A percentile compares a stretch with the other conserved stretches of the same genome.
Conservation (phyloP, 2,329 filamentous ascomycete genomes). For the Aspergillus sp. region DNA sequence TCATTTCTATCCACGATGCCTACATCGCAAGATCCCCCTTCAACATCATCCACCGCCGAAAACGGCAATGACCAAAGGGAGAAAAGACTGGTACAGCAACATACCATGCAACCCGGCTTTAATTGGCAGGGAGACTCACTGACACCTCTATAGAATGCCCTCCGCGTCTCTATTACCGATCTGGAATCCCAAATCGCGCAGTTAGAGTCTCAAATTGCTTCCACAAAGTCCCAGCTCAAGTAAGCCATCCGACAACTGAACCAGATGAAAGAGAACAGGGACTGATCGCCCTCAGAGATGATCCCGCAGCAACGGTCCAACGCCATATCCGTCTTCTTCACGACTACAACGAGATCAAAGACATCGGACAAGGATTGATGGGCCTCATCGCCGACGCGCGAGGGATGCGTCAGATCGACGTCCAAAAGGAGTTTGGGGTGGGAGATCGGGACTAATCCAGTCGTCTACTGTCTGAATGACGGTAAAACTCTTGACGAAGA, state of each 20-base stretch:
- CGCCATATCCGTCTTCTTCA: constrained; percentile 65
- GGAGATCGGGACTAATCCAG: constrained; percentile 27
- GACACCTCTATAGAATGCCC: constrained; percentile 15
- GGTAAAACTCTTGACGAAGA: background rate
- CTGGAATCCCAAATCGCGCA: constrained; percentile 49
- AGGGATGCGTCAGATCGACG: constrained; percentile 52
- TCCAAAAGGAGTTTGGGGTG: constrained; percentile 42
- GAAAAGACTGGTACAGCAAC: constrained; percentile 24
- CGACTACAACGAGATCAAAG: constrained; percentile 70
- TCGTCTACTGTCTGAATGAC: background rate
- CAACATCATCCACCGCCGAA: background rate
- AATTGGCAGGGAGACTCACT: constrained; percentile 17
- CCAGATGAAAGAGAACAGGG: constrained; percentile 9
- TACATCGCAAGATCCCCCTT: background rate
- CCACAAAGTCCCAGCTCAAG: constrained; percentile 35
- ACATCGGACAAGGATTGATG: constrained; percentile 65
- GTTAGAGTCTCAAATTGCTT: constrained; percentile 34
- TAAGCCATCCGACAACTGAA: constrained; percentile 20
- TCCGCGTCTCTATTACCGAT: constrained; percentile 27
- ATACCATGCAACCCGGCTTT: background rate
- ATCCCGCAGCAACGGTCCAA: constrained; percentile 56
- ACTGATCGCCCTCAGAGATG: constrained; percentile 16
- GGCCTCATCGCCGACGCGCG: constrained; percentile 66
- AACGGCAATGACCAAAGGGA: constrained; percentile 8
- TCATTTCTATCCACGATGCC: background rate